Evolutionary conservation across 352 stramenopile genomes (phyloP).

Genomic region (Pelagophyceae sp.): DNA sequence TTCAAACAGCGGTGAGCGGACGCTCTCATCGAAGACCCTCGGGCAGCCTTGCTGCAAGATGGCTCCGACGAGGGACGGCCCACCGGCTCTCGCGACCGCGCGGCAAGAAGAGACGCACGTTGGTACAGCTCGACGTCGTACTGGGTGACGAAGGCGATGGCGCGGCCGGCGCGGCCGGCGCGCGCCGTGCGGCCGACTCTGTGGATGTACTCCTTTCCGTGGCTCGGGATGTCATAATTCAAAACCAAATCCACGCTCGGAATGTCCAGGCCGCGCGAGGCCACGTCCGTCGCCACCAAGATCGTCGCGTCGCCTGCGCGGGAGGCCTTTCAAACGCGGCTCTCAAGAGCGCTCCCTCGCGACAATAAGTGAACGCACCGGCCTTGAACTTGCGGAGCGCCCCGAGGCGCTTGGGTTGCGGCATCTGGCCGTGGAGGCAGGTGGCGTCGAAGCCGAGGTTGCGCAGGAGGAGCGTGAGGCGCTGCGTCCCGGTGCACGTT

Average conservation of each 20-base stretch:
- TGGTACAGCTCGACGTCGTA: slow-evolving; percentile 98
- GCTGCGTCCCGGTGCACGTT: slow-evolving; percentile 92
- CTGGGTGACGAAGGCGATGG: slow-evolving; percentile 96
- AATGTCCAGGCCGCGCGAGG: slow-evolving; percentile 88
- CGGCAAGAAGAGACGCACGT: too few species aligned
- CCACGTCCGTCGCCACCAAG: slow-evolving; percentile 59
- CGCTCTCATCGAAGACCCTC: too few species aligned
- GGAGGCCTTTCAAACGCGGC: slow-evolving; percentile 1
- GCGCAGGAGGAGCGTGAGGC: slow-evolving; percentile 89
- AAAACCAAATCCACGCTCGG: slow-evolving; percentile 93
- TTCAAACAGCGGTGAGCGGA: too few species aligned
- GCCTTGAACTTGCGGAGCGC: slow-evolving; percentile 96
- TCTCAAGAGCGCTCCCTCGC: too few species aligned
- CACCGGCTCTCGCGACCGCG: too few species aligned
- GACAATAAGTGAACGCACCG: too few species aligned
- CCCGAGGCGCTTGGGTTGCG: slow-evolving; percentile 89
- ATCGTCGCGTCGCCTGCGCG: slow-evolving; percentile 33
- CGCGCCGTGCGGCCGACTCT: slow-evolving; percentile 91
- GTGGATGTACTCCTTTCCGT: slow-evolving; percentile 99
- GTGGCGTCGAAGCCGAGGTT: slow-evolving; percentile 95
- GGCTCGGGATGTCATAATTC: slow-evolving; percentile 96
- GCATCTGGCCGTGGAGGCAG: slow-evolving; percentile 96
- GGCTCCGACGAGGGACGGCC: too few species aligned
- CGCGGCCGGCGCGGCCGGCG: slow-evolving; percentile 80
- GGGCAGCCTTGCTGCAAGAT: too few species aligned